Percentiles rank a stretch among this genome's conserved stretches.
Conservation (phyloP, 768 basidiomycete species). For the Leccinum incarnatum region DNA sequence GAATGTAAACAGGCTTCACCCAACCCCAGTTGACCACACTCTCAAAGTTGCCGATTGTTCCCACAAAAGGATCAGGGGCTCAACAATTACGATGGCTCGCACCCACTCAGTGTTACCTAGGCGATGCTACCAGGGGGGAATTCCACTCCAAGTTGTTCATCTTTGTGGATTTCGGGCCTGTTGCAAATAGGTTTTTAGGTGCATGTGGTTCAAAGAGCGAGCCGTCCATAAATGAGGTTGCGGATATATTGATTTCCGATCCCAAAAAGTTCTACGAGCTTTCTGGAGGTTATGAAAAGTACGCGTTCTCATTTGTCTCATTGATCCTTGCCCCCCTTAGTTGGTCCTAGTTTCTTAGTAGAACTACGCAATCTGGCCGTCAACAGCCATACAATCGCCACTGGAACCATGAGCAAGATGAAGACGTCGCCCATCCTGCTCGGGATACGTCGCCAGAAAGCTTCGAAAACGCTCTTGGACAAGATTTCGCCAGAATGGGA, state of each 20-base stretch:
- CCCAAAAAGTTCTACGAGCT: conserved; percentile 70
- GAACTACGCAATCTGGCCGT: conserved; percentile 88
- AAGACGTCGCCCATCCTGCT: conserved; percentile 69
- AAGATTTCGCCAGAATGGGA: conserved; percentile 38
- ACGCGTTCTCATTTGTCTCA: conserved; percentile 19
- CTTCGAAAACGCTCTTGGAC: conserved; percentile 16
- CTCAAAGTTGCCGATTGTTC: conserved; percentile 64
- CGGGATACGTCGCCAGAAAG: conserved; percentile 60
- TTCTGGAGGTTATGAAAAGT: conserved; percentile 70
- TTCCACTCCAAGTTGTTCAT: conserved; percentile 81
- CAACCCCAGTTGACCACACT: conserved; percentile 53
- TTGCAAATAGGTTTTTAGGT: conserved; percentile 80
- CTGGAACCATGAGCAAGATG: conserved; percentile 56
- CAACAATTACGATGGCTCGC: conserved; percentile 45
- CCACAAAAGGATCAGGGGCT: conserved; percentile 40
- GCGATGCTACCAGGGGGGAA: conserved; percentile 45
- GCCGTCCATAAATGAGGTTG: conserved; percentile 83
- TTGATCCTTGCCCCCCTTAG: background rate
- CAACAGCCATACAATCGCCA: conserved; percentile 55
- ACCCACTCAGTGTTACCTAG: conserved; percentile 71
- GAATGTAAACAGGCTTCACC: conserved; percentile 50
- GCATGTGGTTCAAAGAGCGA: conserved; percentile 87
- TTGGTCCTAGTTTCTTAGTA: conserved; percentile 61
- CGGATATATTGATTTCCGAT: conserved; percentile 62
- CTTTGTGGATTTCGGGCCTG: conserved; percentile 84